Percentiles rank a stretch among this genome's conserved stretches.
Conservation (phyloP, 495 filamentous ascomycete genomes). For the Stereocaulon alpinum region DNA sequence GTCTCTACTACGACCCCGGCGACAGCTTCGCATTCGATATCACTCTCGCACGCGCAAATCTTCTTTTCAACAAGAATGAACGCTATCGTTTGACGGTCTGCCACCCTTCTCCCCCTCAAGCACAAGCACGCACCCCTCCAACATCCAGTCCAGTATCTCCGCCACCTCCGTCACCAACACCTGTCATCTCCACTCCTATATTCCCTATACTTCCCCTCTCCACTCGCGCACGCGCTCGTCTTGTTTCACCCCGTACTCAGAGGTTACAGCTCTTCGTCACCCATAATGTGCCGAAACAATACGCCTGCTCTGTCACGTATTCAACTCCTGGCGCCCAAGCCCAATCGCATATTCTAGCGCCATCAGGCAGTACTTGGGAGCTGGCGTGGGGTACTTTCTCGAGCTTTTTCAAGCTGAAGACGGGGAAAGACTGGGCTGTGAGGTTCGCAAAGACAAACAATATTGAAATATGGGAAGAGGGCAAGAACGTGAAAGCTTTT, state of each 20-base stretch:
- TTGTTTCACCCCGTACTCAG: conserved; percentile 14
- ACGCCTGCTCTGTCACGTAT: conserved; percentile 33
- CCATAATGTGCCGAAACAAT: conserved; percentile 35
- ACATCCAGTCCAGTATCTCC: background rate
- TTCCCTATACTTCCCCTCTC: background rate
- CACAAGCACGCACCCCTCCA: no score
- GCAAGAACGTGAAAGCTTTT: background rate
- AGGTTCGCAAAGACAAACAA: conserved; percentile 19
- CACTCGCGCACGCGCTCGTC: conserved; percentile 6
- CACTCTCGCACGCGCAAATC: conserved; percentile 33
- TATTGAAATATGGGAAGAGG: background rate
- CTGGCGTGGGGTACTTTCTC: conserved; percentile 39
- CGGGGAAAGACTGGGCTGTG: conserved; percentile 46
- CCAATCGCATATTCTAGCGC: conserved; percentile 26
- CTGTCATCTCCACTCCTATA: conserved; percentile 3
- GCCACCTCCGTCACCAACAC: background rate
- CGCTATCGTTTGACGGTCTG: conserved; percentile 32
- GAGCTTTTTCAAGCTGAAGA: conserved; percentile 46
- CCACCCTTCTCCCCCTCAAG: background rate
- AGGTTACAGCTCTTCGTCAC: conserved; percentile 42
- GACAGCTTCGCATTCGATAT: conserved; percentile 39
- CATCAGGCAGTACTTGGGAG: conserved; percentile 24
- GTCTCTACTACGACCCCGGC: conserved; percentile 39
- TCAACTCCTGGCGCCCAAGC: conserved; percentile 24
- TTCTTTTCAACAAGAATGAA: conserved; percentile 30